Base-by-base conservation (phyloP, 345 rosid genomes). In the Salix viminalis region DNA sequence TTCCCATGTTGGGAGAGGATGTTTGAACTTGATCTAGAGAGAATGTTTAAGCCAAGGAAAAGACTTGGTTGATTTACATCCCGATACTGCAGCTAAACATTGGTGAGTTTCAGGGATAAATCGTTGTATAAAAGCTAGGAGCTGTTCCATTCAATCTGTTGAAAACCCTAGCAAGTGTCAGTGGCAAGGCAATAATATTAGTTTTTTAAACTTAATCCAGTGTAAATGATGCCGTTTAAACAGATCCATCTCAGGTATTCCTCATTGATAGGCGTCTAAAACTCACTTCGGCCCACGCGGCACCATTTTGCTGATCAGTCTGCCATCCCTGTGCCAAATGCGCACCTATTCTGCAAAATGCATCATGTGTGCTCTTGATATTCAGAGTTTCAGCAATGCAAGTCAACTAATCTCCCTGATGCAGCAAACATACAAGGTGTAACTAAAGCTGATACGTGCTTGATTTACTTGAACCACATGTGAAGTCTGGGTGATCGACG, bases 401-500 rank as follows among this genome's bases (percentile, higher is more conserved):
- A 34, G 32, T 30, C 52, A 46, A 46, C 52, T 14, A 14, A 46
- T 46, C 1, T 12, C 18, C 34, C 52, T 46, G 52, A 46, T 46
- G 52, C 4, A 46, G 26, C 18, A 26, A 12, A 16, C 1, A 28
- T 62, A 7, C 3, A 58, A 6, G 23, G 34, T 39, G 58, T n/a
- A 19, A 61, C 77, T 75, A 86, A 56, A 83, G 87, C 78, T 81
- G 88, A 79, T 85, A 85, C 61, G 80, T 67, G 5, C 73, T 87
- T 34, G 65, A 77, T 71, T 52, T 80, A 50, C 86, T 83, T 36
- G 86, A 76, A 75, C 92, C 83, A 68, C 97, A 94, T 6, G 84
- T 76, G 84, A 92, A 94, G 69, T 88, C 89, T 79, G 88, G 81
- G 41, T 67, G 76, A 76, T 87, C 85, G 6, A 89, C 90, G 0